Evolutionary conservation across 257 asterid species (phyloP), one percentile per base, ranked within the genome.

Genomic region (Verbena officinalis): DNA sequence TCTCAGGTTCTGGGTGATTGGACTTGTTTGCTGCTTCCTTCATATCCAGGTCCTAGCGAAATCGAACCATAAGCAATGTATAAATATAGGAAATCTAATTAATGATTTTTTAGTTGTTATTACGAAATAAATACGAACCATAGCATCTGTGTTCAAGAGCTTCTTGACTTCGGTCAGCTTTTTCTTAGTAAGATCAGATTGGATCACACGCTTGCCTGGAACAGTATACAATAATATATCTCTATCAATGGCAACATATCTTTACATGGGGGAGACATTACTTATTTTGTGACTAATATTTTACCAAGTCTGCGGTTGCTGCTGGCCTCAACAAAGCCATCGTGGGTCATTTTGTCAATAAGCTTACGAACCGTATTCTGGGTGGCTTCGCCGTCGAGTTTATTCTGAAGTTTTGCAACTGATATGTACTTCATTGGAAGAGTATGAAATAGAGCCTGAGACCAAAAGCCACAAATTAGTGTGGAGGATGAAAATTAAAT

Each of bases 121-220:
- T n/a, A n/a, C n/a, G 27, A 17, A 44, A 43, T 30, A 22, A 72
- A 72, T 17, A 36, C 13, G 33, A 12, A 90, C 99, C 95, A 81
- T 83, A 2, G 73, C 69, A 48, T 90, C 89, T 54, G 69, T 27
- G 61, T 75, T 70, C 55, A 93, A 64, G 60, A 82, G 73, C 77
- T 80, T 88, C 83, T 67, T 79, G 62, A 93, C 88, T 83, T 87
- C 96, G 46, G 58, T 60, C 73, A 93, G 74, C 83, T 81, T 90
- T 76, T 77, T 77, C 78, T 74, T 80, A 33, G 96, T 80, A 36
- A 84, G 74, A 59, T 90, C 97, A 15, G 99, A 87, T 76, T 85
- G 97, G 72, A 90, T 80, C 72, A 93, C 97, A 13, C 91, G 90
- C 87, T 89, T 93, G 71, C 99, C 99, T 93, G 81, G 15, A 55